Base-by-base conservation (phyloP, 2,329 filamentous ascomycete species). In the Rhinocladiella similis region DNA sequence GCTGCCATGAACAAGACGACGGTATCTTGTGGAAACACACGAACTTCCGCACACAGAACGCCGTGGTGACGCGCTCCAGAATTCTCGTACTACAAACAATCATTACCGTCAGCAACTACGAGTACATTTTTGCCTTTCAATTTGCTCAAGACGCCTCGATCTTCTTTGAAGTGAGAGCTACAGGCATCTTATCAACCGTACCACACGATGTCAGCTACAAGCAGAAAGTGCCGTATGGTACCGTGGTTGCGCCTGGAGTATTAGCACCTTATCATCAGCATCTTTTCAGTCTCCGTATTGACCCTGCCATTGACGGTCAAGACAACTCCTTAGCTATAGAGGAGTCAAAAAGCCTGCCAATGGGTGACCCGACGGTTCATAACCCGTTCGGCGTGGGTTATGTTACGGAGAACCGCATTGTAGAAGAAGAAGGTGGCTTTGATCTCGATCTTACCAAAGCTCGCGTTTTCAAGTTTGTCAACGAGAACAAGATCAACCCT, bases 241-340 rank as follows among this genome's bases (percentile, higher is more conserved):
- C 85, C 0, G 80, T 87, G 36, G 85, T 89, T 5, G 83, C 86
- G 54, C 85, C 85, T 0, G 85, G 86, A 36, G 85, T 87, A 18
- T 80, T 90, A 20, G 87, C 85, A 1, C 75, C 78, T 0, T 83
- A 88, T 71, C 88, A 91, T 66, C 88, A 91, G 67, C 88, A 91
- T 70, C 87, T 91, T 68, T 90, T 91, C 73, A 85, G 81, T 2
- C 75, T 86, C 2, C 80, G 84, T 5, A 74, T 87, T 12, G 84
- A 86, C 65, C 83, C 84, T 16, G 46, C 53, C 20, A 48, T 56
- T 18, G 82, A 82, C 57, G 83, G 83, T 0, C 75, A 77, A 56
- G 72, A 74, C 18, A 84, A 84, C 64, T 73, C 77, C 0, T 67
- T 84, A 25, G 75, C 81, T 54, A 80, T 86, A 64, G 75, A 81